Percentiles rank a stretch among this genome's conserved stretches.
phyloP scores from a whole-genome alignment of 2,329 filamentous ascomycete genomes.

The Diaporthe destruens region DNA sequence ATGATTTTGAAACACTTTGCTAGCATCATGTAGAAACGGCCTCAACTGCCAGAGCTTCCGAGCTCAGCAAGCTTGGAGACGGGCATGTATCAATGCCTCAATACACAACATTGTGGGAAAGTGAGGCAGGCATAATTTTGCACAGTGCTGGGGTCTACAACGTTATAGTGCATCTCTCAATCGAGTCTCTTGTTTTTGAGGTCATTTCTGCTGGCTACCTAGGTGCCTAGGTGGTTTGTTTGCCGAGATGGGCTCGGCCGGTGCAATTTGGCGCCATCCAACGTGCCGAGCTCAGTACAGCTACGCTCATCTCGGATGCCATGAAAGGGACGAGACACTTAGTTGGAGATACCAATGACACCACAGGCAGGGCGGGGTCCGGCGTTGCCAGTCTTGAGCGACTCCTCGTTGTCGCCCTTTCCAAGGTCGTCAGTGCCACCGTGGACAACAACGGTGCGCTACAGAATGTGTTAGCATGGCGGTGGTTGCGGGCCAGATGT shows the following conservation, averaged over 20 bases:
- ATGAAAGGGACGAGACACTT: slow-evolving; percentile 50
- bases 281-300: not conserved
- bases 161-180: not conserved
- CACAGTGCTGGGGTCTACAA: not conserved
- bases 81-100: not conserved
- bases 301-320: not conserved
- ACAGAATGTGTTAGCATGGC: slow-evolving; percentile 35
- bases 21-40: not conserved
- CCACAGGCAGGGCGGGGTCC: slow-evolving; percentile 94
- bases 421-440: slow-evolving; percentile 96
- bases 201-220: not conserved
- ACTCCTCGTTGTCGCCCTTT: slow-evolving; percentile 91
- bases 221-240: not conserved
- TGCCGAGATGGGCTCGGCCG: not conserved
- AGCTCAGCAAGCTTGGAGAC: not conserved
- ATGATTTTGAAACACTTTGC: not conserved
- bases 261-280: not conserved
- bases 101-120: not conserved
- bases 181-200: not conserved
- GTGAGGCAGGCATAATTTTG: too few relatives aligned
- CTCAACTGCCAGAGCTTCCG: not conserved
- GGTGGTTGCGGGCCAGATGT: not conserved
- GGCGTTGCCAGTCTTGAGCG: slow-evolving; percentile 98
- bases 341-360: slow-evolving; percentile 90
- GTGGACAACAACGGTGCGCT: slow-evolving; percentile 97